Base-by-base conservation (phyloP, 306 rosid genomes). In the Medicago ruthenica region DNA sequence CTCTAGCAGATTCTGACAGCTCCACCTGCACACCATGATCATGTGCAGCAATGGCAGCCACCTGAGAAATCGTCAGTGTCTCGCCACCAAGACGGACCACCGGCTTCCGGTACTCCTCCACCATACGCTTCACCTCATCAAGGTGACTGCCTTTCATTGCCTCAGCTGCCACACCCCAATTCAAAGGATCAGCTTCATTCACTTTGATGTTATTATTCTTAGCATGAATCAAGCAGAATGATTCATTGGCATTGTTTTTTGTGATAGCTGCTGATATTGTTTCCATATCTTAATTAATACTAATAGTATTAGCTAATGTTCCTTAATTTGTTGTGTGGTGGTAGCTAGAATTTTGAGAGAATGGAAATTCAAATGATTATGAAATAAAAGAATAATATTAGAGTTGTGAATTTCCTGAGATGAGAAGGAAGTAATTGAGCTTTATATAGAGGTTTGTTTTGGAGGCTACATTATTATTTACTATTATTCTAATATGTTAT, bases 81-180 rank as follows among this genome's bases (percentile, higher is more conserved):
- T 91, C 85, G 0, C 97, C 98, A 1, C 98, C 97, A 1, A 93
- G 89, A 13, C 50, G 67, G 8, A 93, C 90, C 47, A 87, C 75
- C 0, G 96, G 94, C 58, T 62, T 84, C 31, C 92, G 61, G 60
- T 86, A 93, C 79, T 93, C 97, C 0, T 81, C 86, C 76, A 93
- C 96, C 98, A 93, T 93, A 39, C 96, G 84, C 83, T 91, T 93
- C 64, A 93, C 96, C 82, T 93, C 98, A 0, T 91, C 92, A 8
- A 91, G 71, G 75, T 93, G 98, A 55, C 94, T 89, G 2, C 97
- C 98, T 47, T 74, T 88, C 9, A 93, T 78, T 0, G 89, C 53
- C 78, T 88, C 97, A 0, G 97, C 97, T 0, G 92, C 94, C 8
- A 16, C 44, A 0, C 88, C 96, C 98, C 98, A 93, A 74, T 78